Base-by-base conservation (phyloP, 2,329 filamentous ascomycete genomes). In the Lachnellula cervina region DNA sequence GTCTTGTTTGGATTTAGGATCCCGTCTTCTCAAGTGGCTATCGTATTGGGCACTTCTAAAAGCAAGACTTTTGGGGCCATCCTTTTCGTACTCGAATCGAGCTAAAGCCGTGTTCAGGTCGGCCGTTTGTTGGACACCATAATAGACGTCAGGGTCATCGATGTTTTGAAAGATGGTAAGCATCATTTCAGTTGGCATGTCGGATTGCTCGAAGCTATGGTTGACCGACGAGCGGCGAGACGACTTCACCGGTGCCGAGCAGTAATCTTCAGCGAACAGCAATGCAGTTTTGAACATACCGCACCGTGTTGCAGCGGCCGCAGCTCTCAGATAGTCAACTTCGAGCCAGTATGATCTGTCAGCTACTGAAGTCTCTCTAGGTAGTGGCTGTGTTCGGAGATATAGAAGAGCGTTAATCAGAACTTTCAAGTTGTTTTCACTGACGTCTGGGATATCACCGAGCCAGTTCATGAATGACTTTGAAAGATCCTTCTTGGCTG, bases 61-160 rank as follows among this genome's bases (percentile, higher is more conserved):
- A 23, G 94, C 86, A 17, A 99, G 79, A 61, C 89, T 93, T 68
- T 95, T 96, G 50, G 86, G 78, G 0, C 92, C 92, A 63, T 96
- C 87, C 49, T 86, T 86, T 72, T 99, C 94, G 68, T 97, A 93
- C 62, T 96, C 90, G 4, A 97, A 79, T 9, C 89, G 86, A 50
- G 87, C 82, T 56, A 97, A 77, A 1, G 97, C 87, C 11, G 87
- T 90, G 16, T 81, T 77, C 16, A 99, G 74, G 55, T 85, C 91
- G 6, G 90, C 82, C 42, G 83, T 82, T 70, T 95, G 88, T 43
- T 89, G 83, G 7, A 97, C 80, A 4, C 94, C 95, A 68, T 99
- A 99, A 70, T 96, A 99, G 0, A 91, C 87, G 70, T 99, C 94
- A 1, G 92, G 93, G 66, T 99, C 95, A 67, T 97, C 92, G 47